Evolutionary conservation across 805 yeast genomes (phyloP).

Genomic region (Suhomyces sp.): DNA sequence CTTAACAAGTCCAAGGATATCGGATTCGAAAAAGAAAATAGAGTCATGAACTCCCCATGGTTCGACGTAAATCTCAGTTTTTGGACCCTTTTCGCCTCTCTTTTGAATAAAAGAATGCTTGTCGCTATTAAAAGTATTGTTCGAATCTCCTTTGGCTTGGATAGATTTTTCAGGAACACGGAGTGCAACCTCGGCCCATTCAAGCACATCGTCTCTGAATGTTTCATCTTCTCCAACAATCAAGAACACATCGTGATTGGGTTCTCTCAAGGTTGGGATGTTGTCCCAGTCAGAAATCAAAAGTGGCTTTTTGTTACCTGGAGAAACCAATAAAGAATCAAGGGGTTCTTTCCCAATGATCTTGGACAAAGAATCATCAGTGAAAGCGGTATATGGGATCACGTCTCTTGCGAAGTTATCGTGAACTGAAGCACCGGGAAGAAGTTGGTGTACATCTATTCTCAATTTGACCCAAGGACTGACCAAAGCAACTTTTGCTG

Average conservation of each 20-base stretch:
- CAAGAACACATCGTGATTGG: conserved; percentile 27
- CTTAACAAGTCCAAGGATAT: conserved; percentile 15
- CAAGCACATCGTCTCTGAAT: conserved; percentile 39
- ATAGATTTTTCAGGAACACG: conserved; percentile 23
- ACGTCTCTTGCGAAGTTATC: conserved; percentile 24
- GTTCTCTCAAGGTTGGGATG: conserved; percentile 30
- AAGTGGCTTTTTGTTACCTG: conserved; percentile 25
- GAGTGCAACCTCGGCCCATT: conserved; percentile 35
- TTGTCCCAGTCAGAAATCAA: conserved; percentile 29
- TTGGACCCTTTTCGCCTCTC: conserved; percentile 18
- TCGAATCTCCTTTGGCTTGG: conserved; percentile 26
- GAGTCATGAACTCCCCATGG: conserved; percentile 42
- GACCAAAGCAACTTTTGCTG: conserved; percentile 26
- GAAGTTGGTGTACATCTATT: conserved; percentile 19
- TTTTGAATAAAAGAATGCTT: conserved; percentile 22
- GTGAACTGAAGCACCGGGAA: conserved; percentile 34
- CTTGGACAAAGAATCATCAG: not conserved
- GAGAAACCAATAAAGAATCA: conserved; percentile 20
- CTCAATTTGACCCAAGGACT: conserved; percentile 41
- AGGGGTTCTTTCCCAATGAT: conserved; percentile 14
- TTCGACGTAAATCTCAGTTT: conserved; percentile 23
- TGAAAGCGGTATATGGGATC: conserved; percentile 5
- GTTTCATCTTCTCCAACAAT: conserved; percentile 43
- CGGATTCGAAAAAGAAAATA: conserved; percentile 26
- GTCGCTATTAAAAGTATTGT: conserved; percentile 15